phyloP scores from a whole-genome alignment of 306 rosid genomes.

The Phaseolus lunatus region DNA sequence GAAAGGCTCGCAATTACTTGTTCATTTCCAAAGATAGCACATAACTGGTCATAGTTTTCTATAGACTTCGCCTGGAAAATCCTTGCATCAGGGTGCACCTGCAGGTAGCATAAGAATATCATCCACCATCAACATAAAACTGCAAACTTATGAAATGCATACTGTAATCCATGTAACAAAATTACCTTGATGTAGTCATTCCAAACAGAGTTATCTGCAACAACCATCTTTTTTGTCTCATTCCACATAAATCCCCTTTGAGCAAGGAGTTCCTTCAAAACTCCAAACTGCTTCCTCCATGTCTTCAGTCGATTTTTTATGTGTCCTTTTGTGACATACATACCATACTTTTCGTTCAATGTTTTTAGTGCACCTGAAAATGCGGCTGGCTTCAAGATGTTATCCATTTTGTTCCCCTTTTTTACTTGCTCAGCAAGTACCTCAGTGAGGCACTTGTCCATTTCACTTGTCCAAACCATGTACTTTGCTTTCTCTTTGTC shows the following conservation, averaged over 20 bases:
- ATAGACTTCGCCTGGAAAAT: conserved; percentile 51
- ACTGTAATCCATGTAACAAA: conserved; percentile 26
- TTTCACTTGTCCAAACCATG: conserved; percentile 61
- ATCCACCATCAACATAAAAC: conserved; percentile 36
- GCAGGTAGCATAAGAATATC: conserved; percentile 46
- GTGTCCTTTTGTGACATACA: conserved; percentile 57
- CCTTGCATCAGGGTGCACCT: conserved; percentile 64
- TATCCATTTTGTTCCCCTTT: conserved; percentile 60
- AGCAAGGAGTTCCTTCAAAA: conserved; percentile 64
- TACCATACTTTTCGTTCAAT: conserved; percentile 54
- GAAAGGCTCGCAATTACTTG: conserved; percentile 46
- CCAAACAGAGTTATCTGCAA: conserved; percentile 63
- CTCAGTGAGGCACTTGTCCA: conserved; percentile 60
- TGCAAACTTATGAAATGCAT: conserved; percentile 5
- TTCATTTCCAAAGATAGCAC: conserved; percentile 60
- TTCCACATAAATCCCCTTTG: conserved; percentile 65
- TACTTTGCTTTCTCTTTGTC: conserved; percentile 56
- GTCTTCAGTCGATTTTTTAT: conserved; percentile 64
- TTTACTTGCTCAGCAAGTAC: conserved; percentile 61
- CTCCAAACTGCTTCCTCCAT: conserved; percentile 66
- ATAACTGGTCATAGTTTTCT: conserved; percentile 58
- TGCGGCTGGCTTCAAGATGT: conserved; percentile 61
- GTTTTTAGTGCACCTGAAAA: conserved; percentile 56
- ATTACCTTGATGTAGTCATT: conserved; percentile 62
- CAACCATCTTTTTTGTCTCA: conserved; percentile 58